phyloP scores from a whole-genome alignment of 2,329 filamentous ascomycete genomes.

The Aspergillus uvarum region DNA sequence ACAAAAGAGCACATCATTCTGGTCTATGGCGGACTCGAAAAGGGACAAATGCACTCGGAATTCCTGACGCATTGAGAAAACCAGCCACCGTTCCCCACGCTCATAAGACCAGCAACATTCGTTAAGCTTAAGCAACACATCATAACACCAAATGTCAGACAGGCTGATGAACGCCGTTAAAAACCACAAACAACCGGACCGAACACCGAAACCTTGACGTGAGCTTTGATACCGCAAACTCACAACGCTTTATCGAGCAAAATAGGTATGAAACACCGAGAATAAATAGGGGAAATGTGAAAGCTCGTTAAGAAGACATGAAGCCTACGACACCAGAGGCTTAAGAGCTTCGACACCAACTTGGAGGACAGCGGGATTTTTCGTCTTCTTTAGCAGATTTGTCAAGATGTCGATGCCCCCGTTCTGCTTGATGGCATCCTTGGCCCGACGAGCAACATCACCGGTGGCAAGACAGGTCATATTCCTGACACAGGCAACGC shows the following conservation, averaged over 20 bases:
- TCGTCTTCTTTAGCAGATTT: constrained; percentile 66
- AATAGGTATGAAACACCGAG: constrained; percentile 8
- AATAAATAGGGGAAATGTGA: constrained; percentile 9
- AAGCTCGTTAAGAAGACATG: constrained; percentile 1
- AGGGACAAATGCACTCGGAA: background rate
- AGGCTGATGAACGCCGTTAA: background rate
- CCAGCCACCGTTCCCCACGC: constrained; percentile 6
- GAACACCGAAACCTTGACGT: background rate
- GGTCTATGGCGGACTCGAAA: constrained; percentile 7
- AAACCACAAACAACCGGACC: background rate
- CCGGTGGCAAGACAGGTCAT: constrained; percentile 64
- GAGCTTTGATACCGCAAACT: background rate
- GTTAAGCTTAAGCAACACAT: background rate
- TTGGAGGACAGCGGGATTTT: constrained; percentile 68
- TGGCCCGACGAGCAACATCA: constrained; percentile 61
- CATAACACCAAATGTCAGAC: background rate
- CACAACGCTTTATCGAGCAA: constrained; percentile 9
- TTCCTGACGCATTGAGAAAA: background rate
- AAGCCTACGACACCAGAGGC: constrained; percentile 52
- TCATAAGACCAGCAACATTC: constrained; percentile 4
- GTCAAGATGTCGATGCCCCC: constrained; percentile 69
- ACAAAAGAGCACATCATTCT: background rate
- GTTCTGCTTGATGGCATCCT: constrained; percentile 60
- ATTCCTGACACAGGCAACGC: constrained; percentile 73
- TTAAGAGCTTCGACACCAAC: constrained; percentile 73